Base-by-base conservation (phyloP, 371 early-diverging fungal genomes). In the Zychaea mexicana region DNA sequence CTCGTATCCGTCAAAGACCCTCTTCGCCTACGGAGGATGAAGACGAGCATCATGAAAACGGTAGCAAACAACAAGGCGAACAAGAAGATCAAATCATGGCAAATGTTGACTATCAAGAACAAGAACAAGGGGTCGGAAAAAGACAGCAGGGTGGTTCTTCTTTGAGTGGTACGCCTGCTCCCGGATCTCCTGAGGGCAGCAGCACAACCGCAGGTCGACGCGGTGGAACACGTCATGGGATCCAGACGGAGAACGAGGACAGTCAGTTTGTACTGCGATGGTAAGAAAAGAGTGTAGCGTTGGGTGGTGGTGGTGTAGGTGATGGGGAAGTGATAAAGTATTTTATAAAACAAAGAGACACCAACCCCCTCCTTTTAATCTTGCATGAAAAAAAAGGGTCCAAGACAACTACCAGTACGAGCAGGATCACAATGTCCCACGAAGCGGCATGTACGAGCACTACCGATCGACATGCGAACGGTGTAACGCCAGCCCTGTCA, bases 401-500 rank as follows among this genome's bases (percentile, higher is more conserved):
- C 60, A 71, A 55, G 71, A 72, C n/a, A 85, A 89, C 55, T 88
- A 85, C 68, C 79, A 83, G 19, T 61, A 62, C 52, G 73, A 76
- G 57, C 73, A 74, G 38, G 78, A 84, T 42, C 79, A 77, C 55
- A 84, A 82, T 64, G 85, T 89, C 8, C 88, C 90, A 8, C 79
- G 90, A 36, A 77, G 70, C 28, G 82, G 79, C 42, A 79, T 89
- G 68, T 89, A 80, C 65, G 83, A 85, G 47, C 86, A 88, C 55
- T 89, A 89, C 64, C 76, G 74, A 49, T 46, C 68, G 19, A 76
- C 69, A 38, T 88, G 88, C 62, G 63, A 31, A 53, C 52, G 70
- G 60, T 27, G 49, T 15, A 38, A 70, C 39, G 64, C 83, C 22
- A 65, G 66, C 62, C 85, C 89, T 67, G 82, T 90, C 68, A 90